Base-by-base conservation (phyloP, 1,284 basidiomycete species). In the Marasmius fiardii region DNA sequence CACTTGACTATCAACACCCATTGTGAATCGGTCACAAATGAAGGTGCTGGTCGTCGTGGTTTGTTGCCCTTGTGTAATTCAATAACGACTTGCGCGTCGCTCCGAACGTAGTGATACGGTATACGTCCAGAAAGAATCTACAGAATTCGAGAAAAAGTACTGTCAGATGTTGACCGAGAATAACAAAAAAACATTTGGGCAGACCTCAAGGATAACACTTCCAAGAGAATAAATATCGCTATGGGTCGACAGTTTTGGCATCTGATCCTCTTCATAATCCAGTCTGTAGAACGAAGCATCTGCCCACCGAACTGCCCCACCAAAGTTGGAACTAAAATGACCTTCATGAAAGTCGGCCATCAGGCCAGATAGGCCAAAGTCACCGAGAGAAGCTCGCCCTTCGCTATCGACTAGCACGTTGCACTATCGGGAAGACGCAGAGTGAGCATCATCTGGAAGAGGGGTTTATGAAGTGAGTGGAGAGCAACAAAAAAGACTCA, bases 181-280 rank as follows among this genome's bases (percentile, higher is more conserved):
- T 53, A 33, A 10, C 4, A 34, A 41, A 34, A 47, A 54, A 3
- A n/a, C n/a, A n/a, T n/a, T n/a, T 8, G 11, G n/a, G 55, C 60
- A 39, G 55, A 74, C 74, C 67, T 76, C 71, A 31, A 75, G 68
- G 61, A 70, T 74, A 16, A 75, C 70, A 58, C 73, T 73, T 6
- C 74, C 74, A 54, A 73, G 72, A 0, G 74, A 75, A 60, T 75
- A 76, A 11, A 75, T 69, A 60, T 75, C 74, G 52, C 66, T 72
- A 33, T 61, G 63, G 4, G 65, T 68, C 2, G 67, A 68, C 7
- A 70, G 53, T 2, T 56, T 43, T 10, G 63, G 65, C 14, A 57
- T 44, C 7, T 56, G 24, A 12, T 64, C 61, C 7, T 64, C 60
- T 18, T 65, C 51, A n/a, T 54, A 34, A 20, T 58, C 48, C 16